These are phyloP conservation scores for Lichenothelia convexa DNA, from an alignment of 495 filamentous ascomycete genomes.

Conservation along the genomic window DNA sequence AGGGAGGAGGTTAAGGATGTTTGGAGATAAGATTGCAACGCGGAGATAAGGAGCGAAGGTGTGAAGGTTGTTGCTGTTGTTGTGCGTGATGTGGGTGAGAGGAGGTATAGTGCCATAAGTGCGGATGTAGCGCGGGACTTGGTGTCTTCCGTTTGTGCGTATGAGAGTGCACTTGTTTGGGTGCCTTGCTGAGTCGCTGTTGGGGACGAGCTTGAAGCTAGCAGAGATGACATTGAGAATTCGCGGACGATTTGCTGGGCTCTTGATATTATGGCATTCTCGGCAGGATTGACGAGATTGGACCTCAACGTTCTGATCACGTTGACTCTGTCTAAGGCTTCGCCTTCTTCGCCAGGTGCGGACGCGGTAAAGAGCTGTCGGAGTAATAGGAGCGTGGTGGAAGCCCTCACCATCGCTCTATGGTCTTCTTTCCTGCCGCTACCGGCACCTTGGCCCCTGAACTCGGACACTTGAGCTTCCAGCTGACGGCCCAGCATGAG, in stretches of 20 bases:
- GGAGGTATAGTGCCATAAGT: slow-evolving; percentile 58
- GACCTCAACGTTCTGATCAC: slow-evolving; percentile 47
- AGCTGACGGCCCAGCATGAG: slow-evolving; percentile 70
- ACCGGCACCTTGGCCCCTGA: slow-evolving; percentile 26
- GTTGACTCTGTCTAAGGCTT: slow-evolving; percentile 52
- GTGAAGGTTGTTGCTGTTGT: slow-evolving; percentile 31
- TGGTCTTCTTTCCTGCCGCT: slow-evolving; percentile 39
- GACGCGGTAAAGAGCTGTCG: slow-evolving; percentile 50
- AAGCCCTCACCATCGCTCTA: slow-evolving; percentile 57
- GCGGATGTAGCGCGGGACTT: slow-evolving; percentile 56
- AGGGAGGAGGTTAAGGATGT: slow-evolving; percentile 56
- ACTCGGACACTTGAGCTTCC: slow-evolving; percentile 57
- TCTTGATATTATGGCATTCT: slow-evolving; percentile 43
- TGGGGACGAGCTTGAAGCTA: slow-evolving; percentile 11
- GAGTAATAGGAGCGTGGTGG: slow-evolving; percentile 54
- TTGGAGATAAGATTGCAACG: slow-evolving; percentile 65
- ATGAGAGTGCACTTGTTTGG: slow-evolving; percentile 42
- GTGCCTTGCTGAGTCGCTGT: too few species aligned
- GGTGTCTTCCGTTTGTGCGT: slow-evolving; percentile 63
- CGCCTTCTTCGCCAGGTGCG: slow-evolving; percentile 49
- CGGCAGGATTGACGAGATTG: slow-evolving; percentile 48
- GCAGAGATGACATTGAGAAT: slow-evolving; percentile 60
- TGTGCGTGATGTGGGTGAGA: slow-evolving; percentile 40
- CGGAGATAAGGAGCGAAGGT: slow-evolving; percentile 53
- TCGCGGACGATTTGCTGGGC: slow-evolving; percentile 68